Percentiles rank a stretch among this genome's conserved stretches.
phyloP scores from a whole-genome alignment of 2,329 filamentous ascomycete genomes.

The Fusarium sp. region DNA sequence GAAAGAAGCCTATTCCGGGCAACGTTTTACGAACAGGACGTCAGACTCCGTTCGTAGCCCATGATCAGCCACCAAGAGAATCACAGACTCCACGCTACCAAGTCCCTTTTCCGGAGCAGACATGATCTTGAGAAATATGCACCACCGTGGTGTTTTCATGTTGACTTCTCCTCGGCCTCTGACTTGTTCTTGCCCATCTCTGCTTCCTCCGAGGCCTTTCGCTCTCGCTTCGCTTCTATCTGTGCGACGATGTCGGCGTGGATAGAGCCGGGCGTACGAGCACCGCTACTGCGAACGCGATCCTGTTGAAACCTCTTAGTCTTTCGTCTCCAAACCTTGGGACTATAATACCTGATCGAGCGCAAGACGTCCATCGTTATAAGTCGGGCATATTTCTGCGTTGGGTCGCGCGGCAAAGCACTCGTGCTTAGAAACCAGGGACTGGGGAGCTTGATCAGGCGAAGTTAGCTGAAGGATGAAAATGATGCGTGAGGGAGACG shows the following conservation, averaged over 20 bases:
- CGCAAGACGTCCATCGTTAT: conserved; percentile 5
- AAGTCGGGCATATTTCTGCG: neutral
- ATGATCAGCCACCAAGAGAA: neutral
- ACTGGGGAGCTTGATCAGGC: conserved; percentile 22
- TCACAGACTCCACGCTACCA: neutral
- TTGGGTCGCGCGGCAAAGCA: conserved; percentile 38
- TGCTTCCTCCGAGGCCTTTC: neutral
- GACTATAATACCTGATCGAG: conserved; percentile 13
- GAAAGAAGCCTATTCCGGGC: neutral
- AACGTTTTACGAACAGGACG: too few relatives aligned
- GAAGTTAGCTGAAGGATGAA: neutral
- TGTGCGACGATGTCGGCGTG: conserved; percentile 41
- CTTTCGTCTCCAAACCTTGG: fast-evolving
- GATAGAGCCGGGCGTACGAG: conserved; percentile 40
- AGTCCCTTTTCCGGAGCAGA: too few relatives aligned
- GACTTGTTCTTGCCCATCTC: neutral
- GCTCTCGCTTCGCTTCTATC: conserved; percentile 27
- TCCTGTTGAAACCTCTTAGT: conserved; percentile 14
- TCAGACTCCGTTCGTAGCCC: too few relatives aligned
- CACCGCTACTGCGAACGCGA: conserved; percentile 39
- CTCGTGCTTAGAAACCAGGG: conserved; percentile 40
- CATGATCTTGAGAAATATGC: fast-evolving
- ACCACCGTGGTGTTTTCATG: neutral
- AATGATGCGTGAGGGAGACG: neutral
- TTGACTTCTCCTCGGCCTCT: neutral